Evolutionary conservation across 2,329 filamentous ascomycete species (phyloP), one percentile per base, ranked within the genome.

Genomic region (Penicillium sp.): DNA sequence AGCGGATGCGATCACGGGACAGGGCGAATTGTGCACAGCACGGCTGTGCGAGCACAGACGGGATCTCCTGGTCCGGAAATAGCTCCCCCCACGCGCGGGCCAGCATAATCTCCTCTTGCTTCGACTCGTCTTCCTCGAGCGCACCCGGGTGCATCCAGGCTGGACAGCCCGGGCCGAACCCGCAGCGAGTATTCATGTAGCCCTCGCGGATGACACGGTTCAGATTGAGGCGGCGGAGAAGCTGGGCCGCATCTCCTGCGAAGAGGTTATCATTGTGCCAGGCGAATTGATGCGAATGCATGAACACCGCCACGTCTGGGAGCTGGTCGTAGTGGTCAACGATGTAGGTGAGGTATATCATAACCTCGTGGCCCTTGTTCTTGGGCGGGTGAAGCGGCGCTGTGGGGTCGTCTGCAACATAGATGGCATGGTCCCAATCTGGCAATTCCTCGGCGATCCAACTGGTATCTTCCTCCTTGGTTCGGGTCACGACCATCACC

Each of bases 1-100:
- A 74, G 10, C 75, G 79, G 51, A 87, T 84, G 4, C 83, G 78
- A 41, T 86, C 82, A 3, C 80, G 73, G 7, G 81, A 83, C 4
- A 87, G 71, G 9, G 84, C 85, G 64, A 88, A 87, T 62, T 88
- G 85, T 2, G 82, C 83, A 65, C 85, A 87, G 68, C 85, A 87
- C 4, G 85, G 82, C 61, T 86, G 84, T 2, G 83, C 79, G 0
- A 87, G 76, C 0, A 84, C 79, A 16, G 72, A 62, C 2, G 78
- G 79, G 13, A 80, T 70, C 2, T 73, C 70, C 36, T 74, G 72
- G 39, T 72, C 67, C 3, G 78, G 78, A 59, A 81, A 81, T 10
- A 82, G 64, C 64, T 81, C 76, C 1, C 69, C 70, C 79, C 79
- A 81, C 0, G 77, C 72, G n/a, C 71, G 65, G 2, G 77, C 78